Base-by-base conservation (phyloP, 768 basidiomycete genomes). In the Suillus paluster region DNA sequence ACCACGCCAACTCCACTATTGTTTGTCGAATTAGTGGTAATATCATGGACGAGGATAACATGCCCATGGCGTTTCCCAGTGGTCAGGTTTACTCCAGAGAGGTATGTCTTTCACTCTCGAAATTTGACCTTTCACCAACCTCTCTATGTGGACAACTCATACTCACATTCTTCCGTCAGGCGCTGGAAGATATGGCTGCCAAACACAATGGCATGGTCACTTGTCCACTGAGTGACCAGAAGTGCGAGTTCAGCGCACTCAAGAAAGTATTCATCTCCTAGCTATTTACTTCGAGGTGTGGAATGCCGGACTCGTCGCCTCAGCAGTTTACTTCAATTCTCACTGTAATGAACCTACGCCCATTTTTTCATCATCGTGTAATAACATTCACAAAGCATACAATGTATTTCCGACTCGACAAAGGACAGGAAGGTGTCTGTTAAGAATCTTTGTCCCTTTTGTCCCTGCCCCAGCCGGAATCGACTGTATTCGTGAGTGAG, bases 1-100 rank as follows among this genome's bases (percentile, higher is more conserved):
- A 99, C 77, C 95, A 99, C 72, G 88, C 90, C 44, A 98, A 97
- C 71, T 97, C 95, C 23, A 97, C 94, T 0, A 93, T 99, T 59
- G 96, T 99, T 17, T 99, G 97, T 71, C 78, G 87, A 57, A 83
- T 98, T 69, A 94, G 86, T 64, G 95, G 97, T 27, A 88, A 89
- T 73, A 95, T 99, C 60, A 97, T 99, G 90, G 92, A 97, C 68
- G 95, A 88, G 66, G 88, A 95, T 71, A 96, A 96, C 68, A 88
- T 90, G 82, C 94, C 96, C 0, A 85, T 97, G 88, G 90, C 88
- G 14, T 93, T 97, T 67, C 91, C 95, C 3, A 87, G 93, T 64
- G 96, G 97, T 19, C 83, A 90, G 68, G 96, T 98, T 42, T 98
- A 98, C 74, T 96, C 94, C n/a, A 80, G 86, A 75, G 92, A 95